A percentile compares a stretch with the other conserved stretches of the same genome.
phyloP scores from a whole-genome alignment of 306 rosid species.

The Hippophae rhamnoides region DNA sequence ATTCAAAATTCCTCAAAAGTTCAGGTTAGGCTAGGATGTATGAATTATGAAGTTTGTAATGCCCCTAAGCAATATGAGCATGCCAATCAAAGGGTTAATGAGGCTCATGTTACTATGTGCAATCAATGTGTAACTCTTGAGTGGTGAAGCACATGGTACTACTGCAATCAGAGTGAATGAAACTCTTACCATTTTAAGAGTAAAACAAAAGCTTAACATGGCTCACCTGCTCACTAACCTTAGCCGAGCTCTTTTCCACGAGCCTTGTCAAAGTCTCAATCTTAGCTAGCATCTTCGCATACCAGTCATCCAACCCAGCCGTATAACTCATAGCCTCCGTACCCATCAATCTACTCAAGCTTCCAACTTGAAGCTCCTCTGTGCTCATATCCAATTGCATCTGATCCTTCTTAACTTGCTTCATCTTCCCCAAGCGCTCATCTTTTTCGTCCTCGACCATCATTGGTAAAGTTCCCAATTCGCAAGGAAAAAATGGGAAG shows the following conservation, averaged over 20 bases:
- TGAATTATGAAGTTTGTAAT: too few relatives aligned
- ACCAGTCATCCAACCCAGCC: conserved; percentile 61
- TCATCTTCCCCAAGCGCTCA: conserved; percentile 23
- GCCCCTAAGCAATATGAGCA: too few relatives aligned
- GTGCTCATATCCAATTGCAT: conserved; percentile 48
- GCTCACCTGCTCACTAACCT: conserved; percentile 72
- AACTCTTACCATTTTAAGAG: too few relatives aligned
- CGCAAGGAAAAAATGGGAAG: conserved; percentile 47
- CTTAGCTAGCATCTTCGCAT: conserved; percentile 72
- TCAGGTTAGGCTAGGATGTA: too few relatives aligned
- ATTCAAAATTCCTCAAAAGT: too few relatives aligned
- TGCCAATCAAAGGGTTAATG: too few relatives aligned
- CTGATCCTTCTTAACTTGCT: conserved; percentile 48
- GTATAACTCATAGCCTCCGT: conserved; percentile 62
- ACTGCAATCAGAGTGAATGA: too few relatives aligned
- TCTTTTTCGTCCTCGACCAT: conserved; percentile 29
- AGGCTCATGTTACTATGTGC: too few relatives aligned
- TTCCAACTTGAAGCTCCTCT: conserved; percentile 56
- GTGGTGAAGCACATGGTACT: too few relatives aligned
- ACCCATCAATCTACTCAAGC: conserved; percentile 53
- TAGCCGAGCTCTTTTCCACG: conserved; percentile 70
- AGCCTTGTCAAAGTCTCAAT: conserved; percentile 48
- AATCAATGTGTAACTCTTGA: too few relatives aligned
- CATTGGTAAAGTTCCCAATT: conserved; percentile 39
- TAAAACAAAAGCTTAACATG: background rate